These are phyloP conservation scores for Kurtzmaniella natalensis DNA, from an alignment of 1,139 yeast species.

Conservation along the genomic window DNA sequence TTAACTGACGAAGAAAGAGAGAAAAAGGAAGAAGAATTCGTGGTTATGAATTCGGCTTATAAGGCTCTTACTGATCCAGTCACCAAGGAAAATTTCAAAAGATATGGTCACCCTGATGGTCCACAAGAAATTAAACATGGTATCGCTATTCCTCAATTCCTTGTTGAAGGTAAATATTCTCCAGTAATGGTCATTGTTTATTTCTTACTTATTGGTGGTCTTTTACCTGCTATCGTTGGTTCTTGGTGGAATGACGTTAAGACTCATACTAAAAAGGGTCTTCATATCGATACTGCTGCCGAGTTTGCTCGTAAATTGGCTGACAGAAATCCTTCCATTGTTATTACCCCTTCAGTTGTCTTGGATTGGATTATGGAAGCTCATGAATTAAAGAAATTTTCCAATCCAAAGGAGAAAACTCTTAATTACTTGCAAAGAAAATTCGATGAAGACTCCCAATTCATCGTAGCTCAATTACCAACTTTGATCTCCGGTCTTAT, in stretches of 20 bases:
- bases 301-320: constrained; percentile 58
- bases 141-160: constrained; percentile 88
- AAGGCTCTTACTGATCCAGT: constrained; percentile 91
- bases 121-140: constrained; percentile 95
- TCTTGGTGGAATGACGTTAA: constrained; percentile 89
- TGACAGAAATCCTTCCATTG: constrained; percentile 74
- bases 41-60: constrained; percentile 85
- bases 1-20: constrained; percentile 55
- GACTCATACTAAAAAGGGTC: constrained; percentile 75
- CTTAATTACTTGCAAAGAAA: not conserved
- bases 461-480: constrained; percentile 60
- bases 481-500: constrained; percentile 66
- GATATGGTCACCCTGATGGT: constrained; percentile 97
- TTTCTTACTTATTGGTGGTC: constrained; percentile 66
- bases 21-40: constrained; percentile 70
- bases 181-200: constrained; percentile 61
- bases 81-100: constrained; percentile 74
- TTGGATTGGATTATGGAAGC: constrained; percentile 62
- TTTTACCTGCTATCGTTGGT: constrained; percentile 76
- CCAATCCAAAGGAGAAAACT: not conserved
- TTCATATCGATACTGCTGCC: constrained; percentile 80
- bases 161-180: constrained; percentile 81
- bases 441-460: not conserved
- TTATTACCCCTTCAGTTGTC: constrained; percentile 56
- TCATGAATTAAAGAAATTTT: constrained; percentile 36